phyloP scores from a whole-genome alignment of 495 filamentous ascomycete species.

The Clohesyomyces aquaticus region DNA sequence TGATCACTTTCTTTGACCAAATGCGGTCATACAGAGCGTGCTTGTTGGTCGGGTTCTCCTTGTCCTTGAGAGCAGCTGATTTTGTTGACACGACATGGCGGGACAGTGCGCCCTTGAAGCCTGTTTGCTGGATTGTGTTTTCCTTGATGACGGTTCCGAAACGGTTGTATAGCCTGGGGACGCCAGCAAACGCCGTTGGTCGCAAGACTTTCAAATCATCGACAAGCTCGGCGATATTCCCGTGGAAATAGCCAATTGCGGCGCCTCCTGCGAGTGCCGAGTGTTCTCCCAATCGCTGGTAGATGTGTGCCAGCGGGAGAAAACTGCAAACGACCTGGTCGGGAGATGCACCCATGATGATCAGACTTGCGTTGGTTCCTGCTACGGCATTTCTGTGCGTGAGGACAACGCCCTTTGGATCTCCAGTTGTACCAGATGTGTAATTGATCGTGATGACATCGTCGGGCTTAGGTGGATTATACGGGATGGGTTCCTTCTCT shows the following conservation, averaged over 20 bases:
- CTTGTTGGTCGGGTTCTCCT: constrained; percentile 65
- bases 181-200: constrained; percentile 83
- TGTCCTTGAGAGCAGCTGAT: constrained; percentile 72
- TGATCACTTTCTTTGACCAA: constrained; percentile 86
- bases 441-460: constrained; percentile 96
- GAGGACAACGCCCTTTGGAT: constrained; percentile 90
- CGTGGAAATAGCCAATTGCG: constrained; percentile 92
- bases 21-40: constrained; percentile 90
- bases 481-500: constrained; percentile 63
- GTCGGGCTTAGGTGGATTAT: constrained; percentile 69
- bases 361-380: constrained; percentile 63
- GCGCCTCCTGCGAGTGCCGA: constrained; percentile 70
- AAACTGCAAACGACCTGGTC: constrained; percentile 78
- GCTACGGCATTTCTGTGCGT: constrained; percentile 82
- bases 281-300: constrained; percentile 82
- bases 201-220: constrained; percentile 89
- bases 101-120: constrained; percentile 81
- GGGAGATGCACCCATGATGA: constrained; percentile 53
- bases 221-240: constrained; percentile 81
- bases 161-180: constrained; percentile 91
- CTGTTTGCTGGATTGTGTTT: constrained; percentile 74
- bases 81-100: constrained; percentile 79
- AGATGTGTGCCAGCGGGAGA: constrained; percentile 94
- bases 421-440: constrained; percentile 92
- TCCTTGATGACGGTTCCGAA: constrained; percentile 81